Percentiles rank a stretch among this genome's conserved stretches.
These are phyloP conservation scores for Ophiorrhiza pumila DNA, from an alignment of 257 asterid genomes.

Conservation along the genomic window DNA sequence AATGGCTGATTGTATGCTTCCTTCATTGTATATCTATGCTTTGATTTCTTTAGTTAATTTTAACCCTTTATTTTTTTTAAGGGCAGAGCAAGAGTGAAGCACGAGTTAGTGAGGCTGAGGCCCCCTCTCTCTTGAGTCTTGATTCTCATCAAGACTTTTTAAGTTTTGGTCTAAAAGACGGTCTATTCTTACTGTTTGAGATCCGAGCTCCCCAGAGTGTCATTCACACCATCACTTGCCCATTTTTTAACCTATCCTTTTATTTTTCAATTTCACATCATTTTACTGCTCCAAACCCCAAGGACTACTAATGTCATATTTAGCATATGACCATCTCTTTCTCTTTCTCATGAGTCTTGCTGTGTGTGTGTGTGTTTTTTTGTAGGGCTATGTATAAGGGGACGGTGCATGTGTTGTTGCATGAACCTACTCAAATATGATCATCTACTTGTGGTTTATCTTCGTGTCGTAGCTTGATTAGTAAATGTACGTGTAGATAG, in stretches of 20 bases:
- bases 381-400: neutral
- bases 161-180: constrained; percentile 26
- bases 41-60: neutral
- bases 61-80: neutral
- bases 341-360: neutral
- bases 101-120: constrained; percentile 12
- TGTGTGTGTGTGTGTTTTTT: neutral
- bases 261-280: neutral
- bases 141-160: constrained; percentile 12
- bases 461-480: neutral
- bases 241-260: constrained; percentile 17
- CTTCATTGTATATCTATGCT: too few species aligned
- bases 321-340: constrained; percentile 12
- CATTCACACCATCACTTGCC: constrained; percentile 17
- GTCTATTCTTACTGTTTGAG: constrained; percentile 26
- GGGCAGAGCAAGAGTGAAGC: neutral
- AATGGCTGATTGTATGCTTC: neutral
- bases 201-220: constrained; percentile 39
- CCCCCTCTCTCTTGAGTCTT: neutral
- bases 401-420: constrained; percentile 26
- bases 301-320: neutral
- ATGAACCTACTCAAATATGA: constrained; percentile 5
- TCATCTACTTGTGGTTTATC: constrained; percentile 8
- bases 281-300: constrained; percentile 26
- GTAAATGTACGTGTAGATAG: neutral